Percentiles rank a stretch among this genome's conserved stretches.
Conservation (phyloP, 305 asterid species). For the Rubia tinctorum region DNA sequence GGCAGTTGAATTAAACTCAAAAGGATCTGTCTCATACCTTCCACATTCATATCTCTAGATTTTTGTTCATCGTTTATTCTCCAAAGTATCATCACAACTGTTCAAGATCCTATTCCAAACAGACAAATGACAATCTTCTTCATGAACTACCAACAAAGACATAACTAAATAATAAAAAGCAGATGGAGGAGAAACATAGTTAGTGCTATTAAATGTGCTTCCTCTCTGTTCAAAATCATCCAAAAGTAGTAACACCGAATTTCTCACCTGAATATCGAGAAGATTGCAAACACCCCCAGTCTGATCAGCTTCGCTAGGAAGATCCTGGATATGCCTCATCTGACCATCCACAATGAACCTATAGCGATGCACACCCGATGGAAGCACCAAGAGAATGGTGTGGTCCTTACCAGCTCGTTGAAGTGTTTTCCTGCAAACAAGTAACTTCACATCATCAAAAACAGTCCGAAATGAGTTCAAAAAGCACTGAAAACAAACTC, state of each 20-base stretch:
- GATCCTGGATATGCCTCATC: conserved; percentile 62
- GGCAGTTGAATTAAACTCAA: background rate
- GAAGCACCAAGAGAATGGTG: conserved; percentile 74
- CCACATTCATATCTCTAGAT: background rate
- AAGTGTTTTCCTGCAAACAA: conserved; percentile 58
- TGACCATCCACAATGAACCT: conserved; percentile 79
- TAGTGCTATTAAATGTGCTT: background rate
- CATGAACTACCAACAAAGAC: background rate
- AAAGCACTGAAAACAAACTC: background rate
- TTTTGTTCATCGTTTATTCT: background rate
- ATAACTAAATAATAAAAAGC: background rate
- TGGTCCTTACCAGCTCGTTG: conserved; percentile 90
- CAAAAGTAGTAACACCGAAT: background rate
- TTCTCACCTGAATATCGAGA: conserved; percentile 70
- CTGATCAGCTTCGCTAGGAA: conserved; percentile 68
- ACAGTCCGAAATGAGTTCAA: background rate
- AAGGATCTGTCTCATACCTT: background rate
- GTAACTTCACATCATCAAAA: background rate
- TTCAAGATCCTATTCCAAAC: background rate
- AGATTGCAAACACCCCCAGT: conserved; percentile 55
- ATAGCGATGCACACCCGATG: conserved; percentile 71
- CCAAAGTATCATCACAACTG: background rate
- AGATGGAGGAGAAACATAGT: no score
- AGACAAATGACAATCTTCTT: background rate
- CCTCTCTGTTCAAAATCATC: background rate